Conservation (phyloP, 1,284 basidiomycete genomes). For the Boletus sp. region DNA sequence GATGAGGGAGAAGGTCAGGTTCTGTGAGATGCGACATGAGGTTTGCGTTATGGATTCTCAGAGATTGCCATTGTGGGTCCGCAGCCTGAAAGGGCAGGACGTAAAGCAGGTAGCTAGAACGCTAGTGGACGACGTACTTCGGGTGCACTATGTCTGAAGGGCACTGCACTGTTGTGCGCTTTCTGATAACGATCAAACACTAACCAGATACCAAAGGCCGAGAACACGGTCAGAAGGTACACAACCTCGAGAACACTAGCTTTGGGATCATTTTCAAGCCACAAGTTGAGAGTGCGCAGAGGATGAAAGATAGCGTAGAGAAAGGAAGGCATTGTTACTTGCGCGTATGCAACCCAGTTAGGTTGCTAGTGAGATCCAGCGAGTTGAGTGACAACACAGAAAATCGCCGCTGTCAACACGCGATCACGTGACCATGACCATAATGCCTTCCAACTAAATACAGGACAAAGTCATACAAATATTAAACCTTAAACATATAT, state of each 20-base stretch:
- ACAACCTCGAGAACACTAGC: slow-evolving; percentile 56
- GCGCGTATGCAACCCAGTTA: slow-evolving; percentile 2
- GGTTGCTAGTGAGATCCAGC: slow-evolving; percentile 1
- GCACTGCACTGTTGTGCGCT: slow-evolving; percentile 69
- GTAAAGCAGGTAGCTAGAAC: slow-evolving; percentile 17
- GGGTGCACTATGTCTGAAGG: slow-evolving; percentile 62
- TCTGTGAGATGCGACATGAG: slow-evolving; percentile 66
- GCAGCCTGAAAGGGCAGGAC: slow-evolving; percentile 43
- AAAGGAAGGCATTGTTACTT: slow-evolving; percentile 39
- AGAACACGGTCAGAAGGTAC: slow-evolving; percentile 63
- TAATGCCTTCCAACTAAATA: background rate
- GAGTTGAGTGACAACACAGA: slow-evolving; percentile 11
- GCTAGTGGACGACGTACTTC: slow-evolving; percentile 47
- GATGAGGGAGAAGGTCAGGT: slow-evolving; percentile 55
- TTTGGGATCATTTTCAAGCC: slow-evolving; percentile 48
- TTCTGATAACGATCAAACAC: slow-evolving; percentile 75
- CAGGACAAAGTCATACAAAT: background rate
- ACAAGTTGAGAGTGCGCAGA: slow-evolving; percentile 49
- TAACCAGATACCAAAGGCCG: slow-evolving; percentile 75
- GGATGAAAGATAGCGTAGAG: slow-evolving; percentile 57
- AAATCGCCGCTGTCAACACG: slow-evolving; percentile 12
- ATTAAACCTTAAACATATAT: background rate
- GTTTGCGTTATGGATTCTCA: slow-evolving; percentile 57
- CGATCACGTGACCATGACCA: slow-evolving; percentile 26
- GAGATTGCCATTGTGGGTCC: slow-evolving; percentile 60